phyloP scores from a whole-genome alignment of 441 rosid genomes.

The Gossypium aridum region DNA sequence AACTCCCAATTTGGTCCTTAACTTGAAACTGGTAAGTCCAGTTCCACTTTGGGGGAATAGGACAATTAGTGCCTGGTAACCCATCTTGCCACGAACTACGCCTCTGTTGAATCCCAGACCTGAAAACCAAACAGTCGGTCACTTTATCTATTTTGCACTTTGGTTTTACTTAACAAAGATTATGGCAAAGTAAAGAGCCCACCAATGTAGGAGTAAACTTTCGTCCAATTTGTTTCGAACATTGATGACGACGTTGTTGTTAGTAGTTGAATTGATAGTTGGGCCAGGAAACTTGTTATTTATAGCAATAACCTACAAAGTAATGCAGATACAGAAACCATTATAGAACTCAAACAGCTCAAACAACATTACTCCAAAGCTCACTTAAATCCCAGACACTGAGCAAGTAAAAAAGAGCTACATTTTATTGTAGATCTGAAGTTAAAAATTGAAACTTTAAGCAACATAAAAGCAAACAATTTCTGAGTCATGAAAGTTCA shows the following conservation, averaged over 20 bases:
- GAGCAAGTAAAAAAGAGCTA: conserved; percentile 4
- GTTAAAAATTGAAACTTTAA: conserved; percentile 25
- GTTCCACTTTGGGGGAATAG: conserved; percentile 89
- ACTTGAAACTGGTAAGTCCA: conserved; percentile 96
- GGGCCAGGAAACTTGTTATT: conserved; percentile 92
- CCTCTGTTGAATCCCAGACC: conserved; percentile 90
- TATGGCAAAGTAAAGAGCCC: conserved; percentile 8
- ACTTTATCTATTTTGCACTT: not conserved
- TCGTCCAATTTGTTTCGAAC: conserved; percentile 83
- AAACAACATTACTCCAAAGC: conserved; percentile 7
- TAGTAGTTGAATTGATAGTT: conserved; percentile 75
- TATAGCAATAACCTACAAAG: conserved; percentile 80
- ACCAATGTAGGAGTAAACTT: conserved; percentile 79
- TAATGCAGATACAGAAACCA: conserved; percentile 18
- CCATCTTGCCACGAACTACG: conserved; percentile 98
- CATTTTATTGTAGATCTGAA: conserved; percentile 38
- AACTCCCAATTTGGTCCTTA: conserved; percentile 94
- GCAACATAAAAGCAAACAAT: conserved; percentile 21
- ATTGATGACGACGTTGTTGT: conserved; percentile 73
- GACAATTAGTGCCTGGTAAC: conserved; percentile 83
- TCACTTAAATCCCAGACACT: conserved; percentile 16
- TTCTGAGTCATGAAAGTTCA: conserved; percentile 14
- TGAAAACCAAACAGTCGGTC: conserved; percentile 17
- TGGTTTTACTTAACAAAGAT: not conserved
- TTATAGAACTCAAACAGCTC: conserved; percentile 11